Conservation (phyloP, 352 stramenopile species). For the Phytopythium aichiense region DNA sequence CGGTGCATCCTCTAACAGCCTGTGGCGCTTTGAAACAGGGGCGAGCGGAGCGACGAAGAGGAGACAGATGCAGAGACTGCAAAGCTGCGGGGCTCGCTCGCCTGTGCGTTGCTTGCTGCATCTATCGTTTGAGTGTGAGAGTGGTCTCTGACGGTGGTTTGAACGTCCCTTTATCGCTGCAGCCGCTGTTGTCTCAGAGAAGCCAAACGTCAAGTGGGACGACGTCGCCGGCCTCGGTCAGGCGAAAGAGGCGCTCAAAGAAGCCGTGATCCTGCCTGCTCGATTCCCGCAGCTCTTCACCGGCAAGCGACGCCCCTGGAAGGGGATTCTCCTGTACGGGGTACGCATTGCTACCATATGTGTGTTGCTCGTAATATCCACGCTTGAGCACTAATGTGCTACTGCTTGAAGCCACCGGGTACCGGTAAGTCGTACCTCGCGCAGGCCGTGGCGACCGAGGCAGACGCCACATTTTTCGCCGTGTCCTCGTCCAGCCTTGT, state of each 20-base stretch:
- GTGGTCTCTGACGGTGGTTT: background rate
- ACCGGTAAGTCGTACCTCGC: slow-evolving; percentile 96
- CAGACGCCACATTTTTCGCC: slow-evolving; percentile 97
- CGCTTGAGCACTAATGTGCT: slow-evolving; percentile 7
- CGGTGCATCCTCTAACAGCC: background rate
- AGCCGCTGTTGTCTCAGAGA: slow-evolving; percentile 85
- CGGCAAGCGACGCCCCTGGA: slow-evolving; percentile 88
- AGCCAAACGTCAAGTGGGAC: slow-evolving; percentile 95
- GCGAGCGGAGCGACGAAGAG: slow-evolving; percentile 82
- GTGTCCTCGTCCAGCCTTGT: slow-evolving; percentile 98
- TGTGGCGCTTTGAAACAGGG: slow-evolving; percentile 25
- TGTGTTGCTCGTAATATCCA: background rate
- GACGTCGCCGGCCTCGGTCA: slow-evolving; percentile 96
- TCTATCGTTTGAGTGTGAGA: background rate
- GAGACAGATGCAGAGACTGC: slow-evolving; percentile 93
- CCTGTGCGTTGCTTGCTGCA: slow-evolving; percentile 43
- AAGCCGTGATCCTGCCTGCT: slow-evolving; percentile 96
- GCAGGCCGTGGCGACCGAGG: slow-evolving; percentile 98
- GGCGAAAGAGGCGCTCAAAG: slow-evolving; percentile 98
- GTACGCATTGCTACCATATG: slow-evolving; percentile 47
- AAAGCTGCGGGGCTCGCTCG: slow-evolving; percentile 94
- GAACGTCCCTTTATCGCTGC: slow-evolving; percentile 6
- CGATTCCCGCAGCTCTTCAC: slow-evolving; percentile 98
- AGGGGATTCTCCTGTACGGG: slow-evolving; percentile 97
- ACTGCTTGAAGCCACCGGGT: slow-evolving; percentile 55